Base-by-base conservation (phyloP, 495 filamentous ascomycete genomes). In the Podospora fimiseda region DNA sequence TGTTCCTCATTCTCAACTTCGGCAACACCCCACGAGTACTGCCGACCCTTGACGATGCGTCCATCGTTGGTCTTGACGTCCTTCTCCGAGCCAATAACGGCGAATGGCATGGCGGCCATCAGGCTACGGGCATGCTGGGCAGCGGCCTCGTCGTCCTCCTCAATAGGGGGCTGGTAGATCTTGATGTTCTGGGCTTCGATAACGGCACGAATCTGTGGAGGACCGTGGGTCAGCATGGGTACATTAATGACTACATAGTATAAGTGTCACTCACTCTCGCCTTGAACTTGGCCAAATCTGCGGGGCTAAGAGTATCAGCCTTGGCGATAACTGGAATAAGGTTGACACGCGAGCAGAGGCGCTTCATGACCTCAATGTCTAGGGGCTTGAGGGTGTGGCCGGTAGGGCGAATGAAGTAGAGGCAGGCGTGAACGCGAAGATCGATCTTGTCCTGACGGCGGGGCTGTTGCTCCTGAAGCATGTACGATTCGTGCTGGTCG, bases 1-100 rank as follows among this genome's bases (percentile, higher is more conserved):
- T 98, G 93, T 56, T 97, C 93, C 71, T 98, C 93, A 70, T 98
- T 97, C 82, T 98, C 93, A 47, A 98, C 93, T 70, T 98, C 93
- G 51, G 94, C 93, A 57, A 97, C 93, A 76, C 93, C 93, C 93
- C 93, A 98, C 48, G 90, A 88, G 71, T 98, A 98, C 73, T 97
- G 93, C 48, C 93, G 93, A 58, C 93, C 93, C 81, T 97, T 98
- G 63, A 97, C 88, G 56, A 95, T 92, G 67, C 91, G 90, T 58
- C 87, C 87, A 68, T 98, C 93, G 65, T 80, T 81, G 38, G 90
- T 95, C 83, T 95, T 95, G 56, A 98, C 93, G 60, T 98, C 93
- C 76, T 96, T 96, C 82, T 98, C 93, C 23, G 91, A 96, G 52
- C 93, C 93, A 68, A 98, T 98, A 24, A 98, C 93, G 59, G 93